Evolutionary conservation across 768 basidiomycete species (phyloP), one percentile per base, ranked within the genome.

Genomic region (Collybia mongolica): DNA sequence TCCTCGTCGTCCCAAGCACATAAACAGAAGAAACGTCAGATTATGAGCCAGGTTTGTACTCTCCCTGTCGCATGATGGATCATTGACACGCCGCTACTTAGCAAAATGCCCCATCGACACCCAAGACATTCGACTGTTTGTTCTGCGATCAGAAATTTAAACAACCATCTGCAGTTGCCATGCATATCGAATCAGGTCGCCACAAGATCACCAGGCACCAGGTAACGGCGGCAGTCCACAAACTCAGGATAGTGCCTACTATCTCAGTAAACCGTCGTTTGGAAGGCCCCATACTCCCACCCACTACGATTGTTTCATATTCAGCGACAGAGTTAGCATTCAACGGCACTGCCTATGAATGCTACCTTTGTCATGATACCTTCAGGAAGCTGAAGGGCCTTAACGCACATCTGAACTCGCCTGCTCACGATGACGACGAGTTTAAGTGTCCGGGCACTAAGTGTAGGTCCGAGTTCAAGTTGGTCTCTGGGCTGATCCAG

Each of bases 141-240:
- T 59, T 68, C 26, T 76, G 71, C 57, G 23, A 41, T 17, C 53
- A 57, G 32, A 59, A 46, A 36, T 73, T 72, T 58, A 70, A 67
- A 39, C 60, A 61, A 14, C 60, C 66, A 4, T 72, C 74, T 17
- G 66, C 65, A 2, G 63, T 75, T 5, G 66, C 71, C 2, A 57
- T 61, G 9, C 75, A 77, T 52, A 60, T 75, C 46, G 75, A 76
- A 49, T 67, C 68, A 1, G 74, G 72, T 1, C 72, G 72, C 46
- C 63, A 66, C 37, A 62, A 62, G 9, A 56, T 75, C 26, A 67
- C 59, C 35, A 65, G 73, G 18, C 64, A 65, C 42, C 65, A 72
- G 22, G 67, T 77, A 46, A 75, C 71, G 1, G 60, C 56, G 0
- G 63, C 62, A 5, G 63, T 72, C 24, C 65, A 69, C 38, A 45